Evolutionary conservation across 2,329 filamentous ascomycete genomes (phyloP), one percentile per base, ranked within the genome.

Genomic region (Monosporascus sp.): DNA sequence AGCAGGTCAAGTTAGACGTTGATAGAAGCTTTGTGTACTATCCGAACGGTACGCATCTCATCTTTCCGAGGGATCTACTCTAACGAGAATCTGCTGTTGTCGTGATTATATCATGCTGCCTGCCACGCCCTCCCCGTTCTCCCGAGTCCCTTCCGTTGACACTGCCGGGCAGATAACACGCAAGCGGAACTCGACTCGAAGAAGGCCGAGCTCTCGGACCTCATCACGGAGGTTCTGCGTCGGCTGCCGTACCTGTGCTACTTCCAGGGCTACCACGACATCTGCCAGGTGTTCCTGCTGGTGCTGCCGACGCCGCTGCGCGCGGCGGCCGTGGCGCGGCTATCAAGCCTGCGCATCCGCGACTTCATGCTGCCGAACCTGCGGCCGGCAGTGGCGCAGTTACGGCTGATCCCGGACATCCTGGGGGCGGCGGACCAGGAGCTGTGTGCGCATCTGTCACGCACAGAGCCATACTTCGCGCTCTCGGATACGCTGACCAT

Each of bases 201-300:
- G 65, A 97, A 94, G 67, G 68, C 77, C 51, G 85, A 94, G 64
- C 81, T 99, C 2, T 93, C 85, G 7, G 74, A 83, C 57, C 78
- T 99, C 49, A 97, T 99, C 63, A 82, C 83, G 49, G 81, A 88
- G 58, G 84, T 95, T 15, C 81, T 99, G 46, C 86, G 95, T 50
- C 82, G 82, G 36, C 81, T 95, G 63, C 90, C 92, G 17, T 85
- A 86, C 68, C 82, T 99, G 37, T 90, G 85, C 75, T 99, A 99
- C 73, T 99, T 99, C 70, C 94, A 99, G 74, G 94, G 94, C 68
- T 99, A 95, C 69, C 94, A 99, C 71, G 94, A 99, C 73, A 97
- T 99, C 65, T 94, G 90, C 62, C 95, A 99, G 72, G 94, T 99
- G 24, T 80, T 99, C 54, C 81, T 97, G 41, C 81, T 99, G 15